Conservation (phyloP, 768 basidiomycete species). For the Mycena indigotica region DNA sequence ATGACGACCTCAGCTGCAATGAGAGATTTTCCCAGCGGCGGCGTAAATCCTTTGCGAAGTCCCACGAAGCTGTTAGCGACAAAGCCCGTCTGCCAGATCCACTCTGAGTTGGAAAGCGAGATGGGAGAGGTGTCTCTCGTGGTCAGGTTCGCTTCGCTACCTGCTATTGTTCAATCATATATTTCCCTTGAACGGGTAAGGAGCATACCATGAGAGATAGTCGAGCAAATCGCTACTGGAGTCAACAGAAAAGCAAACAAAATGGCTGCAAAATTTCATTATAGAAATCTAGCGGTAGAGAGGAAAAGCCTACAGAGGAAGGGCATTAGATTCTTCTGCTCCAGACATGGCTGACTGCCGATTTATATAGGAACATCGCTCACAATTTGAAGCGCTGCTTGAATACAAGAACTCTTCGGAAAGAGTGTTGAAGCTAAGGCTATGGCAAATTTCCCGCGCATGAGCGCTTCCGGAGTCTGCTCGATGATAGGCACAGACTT, state of each 20-base stretch:
- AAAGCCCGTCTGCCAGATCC: conserved; percentile 12
- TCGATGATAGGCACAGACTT: no score
- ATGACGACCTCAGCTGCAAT: conserved; percentile 3
- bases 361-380: no score
- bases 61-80: not conserved
- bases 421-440: no score
- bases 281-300: not conserved
- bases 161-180: not conserved
- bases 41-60: conserved; percentile 3
- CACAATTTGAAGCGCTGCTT: no score
- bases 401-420: no score
- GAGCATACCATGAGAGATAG: not conserved
- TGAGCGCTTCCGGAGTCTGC: no score
- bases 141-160: not conserved
- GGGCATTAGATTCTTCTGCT: not conserved
- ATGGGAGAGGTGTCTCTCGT: not conserved
- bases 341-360: no score
- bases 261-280: not conserved
- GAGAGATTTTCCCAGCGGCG: conserved; percentile 6
- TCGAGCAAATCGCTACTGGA: not conserved
- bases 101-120: conserved; percentile 4
- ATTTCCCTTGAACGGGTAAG: not conserved
- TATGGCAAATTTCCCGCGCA: no score
- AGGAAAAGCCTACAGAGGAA: not conserved
- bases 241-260: not conserved